phyloP scores from a whole-genome alignment of 352 stramenopile species.

The Pilasporangium apinafurcum region DNA sequence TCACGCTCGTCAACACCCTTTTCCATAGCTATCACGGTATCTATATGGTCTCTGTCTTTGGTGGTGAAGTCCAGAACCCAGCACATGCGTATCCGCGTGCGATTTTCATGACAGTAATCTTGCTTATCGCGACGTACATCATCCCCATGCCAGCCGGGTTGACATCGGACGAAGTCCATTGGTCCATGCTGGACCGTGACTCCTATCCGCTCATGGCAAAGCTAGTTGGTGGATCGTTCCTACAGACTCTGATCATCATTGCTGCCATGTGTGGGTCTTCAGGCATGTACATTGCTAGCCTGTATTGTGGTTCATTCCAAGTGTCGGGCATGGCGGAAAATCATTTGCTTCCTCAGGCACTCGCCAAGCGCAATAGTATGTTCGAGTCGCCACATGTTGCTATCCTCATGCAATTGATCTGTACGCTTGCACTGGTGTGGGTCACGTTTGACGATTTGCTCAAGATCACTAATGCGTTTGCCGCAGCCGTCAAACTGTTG shows the following conservation, averaged over 20 bases:
- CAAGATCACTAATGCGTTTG: constrained; percentile 89
- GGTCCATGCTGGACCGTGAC: constrained; percentile 66
- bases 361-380: constrained; percentile 38
- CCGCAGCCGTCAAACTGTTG: constrained; percentile 75
- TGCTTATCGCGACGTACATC: constrained; percentile 82
- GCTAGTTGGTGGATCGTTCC: constrained; percentile 59
- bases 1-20: constrained; percentile 88
- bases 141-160: constrained; percentile 81
- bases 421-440: constrained; percentile 33
- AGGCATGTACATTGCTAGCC: constrained; percentile 81
- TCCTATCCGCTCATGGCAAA: constrained; percentile 69
- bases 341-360: constrained; percentile 62
- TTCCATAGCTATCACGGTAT: constrained; percentile 97
- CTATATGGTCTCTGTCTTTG: constrained; percentile 87
- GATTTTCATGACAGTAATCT: constrained; percentile 68
- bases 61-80: constrained; percentile 86
- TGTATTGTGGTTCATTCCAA: constrained; percentile 81
- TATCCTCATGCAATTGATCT: constrained; percentile 21
- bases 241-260: constrained; percentile 71
- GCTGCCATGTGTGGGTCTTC: constrained; percentile 72
- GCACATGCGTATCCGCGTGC: constrained; percentile 75
- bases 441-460: constrained; percentile 71
- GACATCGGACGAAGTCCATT: constrained; percentile 16
- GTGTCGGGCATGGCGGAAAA: constrained; percentile 66
- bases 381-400: constrained; percentile 34